Base-by-base conservation (phyloP, 2,329 filamentous ascomycete genomes). In the Cladosporium sp. region DNA sequence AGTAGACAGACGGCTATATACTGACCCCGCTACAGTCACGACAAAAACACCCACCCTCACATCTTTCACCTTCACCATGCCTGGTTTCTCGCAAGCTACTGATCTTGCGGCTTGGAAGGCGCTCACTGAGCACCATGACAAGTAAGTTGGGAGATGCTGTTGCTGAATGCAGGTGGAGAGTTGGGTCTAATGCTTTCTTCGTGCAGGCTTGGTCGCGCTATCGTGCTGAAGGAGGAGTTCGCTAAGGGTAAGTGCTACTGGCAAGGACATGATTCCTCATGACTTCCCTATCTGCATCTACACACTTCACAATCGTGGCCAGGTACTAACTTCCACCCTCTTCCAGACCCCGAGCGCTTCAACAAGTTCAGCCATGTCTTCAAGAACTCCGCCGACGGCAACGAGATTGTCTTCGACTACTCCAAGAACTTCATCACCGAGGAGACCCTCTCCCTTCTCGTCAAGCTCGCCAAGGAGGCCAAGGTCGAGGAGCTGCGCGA, bases 341-440 rank as follows among this genome's bases (percentile, higher is more conserved):
- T 1, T 13, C 16, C 45, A 48, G 91, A 98, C 69, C 83, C 90
- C 43, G 69, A 86, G 67, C 89, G 93, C 56, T 97, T 96, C 77
- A 73, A 85, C 65, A 95, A 93, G 74, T 91, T 95, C 77, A 87
- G 84, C 68, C 87, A 84, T 69, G 88, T 81, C 65, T 95, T 97
- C 72, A 76, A 80, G 62, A 91, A 88, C 72, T 70, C 80, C 47
- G 84, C 86, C 59, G 88, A 94, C 65, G 79, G 79, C 64, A 84
- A 83, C 60, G 89, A 96, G 58, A 93, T 94, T 64, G 82, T 98
- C 57, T 98, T 97, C 72, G 93, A 98, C 73, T 98, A 95, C 76
- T 93, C 86, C 77, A 98, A 98, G 83, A 98, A 98, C 82, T 91
- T 98, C 72, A 71, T 97, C 63, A 93, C 86, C 55, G 88, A 95